Conservation (phyloP, 2,329 filamentous ascomycete genomes). For the Hymenoscyphus linearis region DNA sequence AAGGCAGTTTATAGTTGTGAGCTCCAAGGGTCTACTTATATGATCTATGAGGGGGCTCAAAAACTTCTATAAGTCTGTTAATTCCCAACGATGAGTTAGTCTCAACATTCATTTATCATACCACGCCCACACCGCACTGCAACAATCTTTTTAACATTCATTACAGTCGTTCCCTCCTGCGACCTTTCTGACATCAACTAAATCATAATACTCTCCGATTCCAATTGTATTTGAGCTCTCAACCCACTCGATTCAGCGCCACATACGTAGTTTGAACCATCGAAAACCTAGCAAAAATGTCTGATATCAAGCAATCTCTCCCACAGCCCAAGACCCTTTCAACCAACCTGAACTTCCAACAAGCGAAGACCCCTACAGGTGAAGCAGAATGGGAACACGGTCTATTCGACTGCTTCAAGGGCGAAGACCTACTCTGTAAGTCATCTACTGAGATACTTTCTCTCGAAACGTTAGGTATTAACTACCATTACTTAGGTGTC, state of each 20-base stretch:
- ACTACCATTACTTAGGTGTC: slow-evolving; percentile 16
- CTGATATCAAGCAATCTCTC: slow-evolving; percentile 13
- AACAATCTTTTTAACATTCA: not conserved
- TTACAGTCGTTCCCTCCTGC: not conserved
- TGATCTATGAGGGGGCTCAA: not conserved
- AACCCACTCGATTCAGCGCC: not conserved
- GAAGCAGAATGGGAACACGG: slow-evolving; percentile 18
- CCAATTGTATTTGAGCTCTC: not conserved
- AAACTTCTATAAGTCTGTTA: not conserved
- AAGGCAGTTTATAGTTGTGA: not conserved
- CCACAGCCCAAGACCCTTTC: slow-evolving; percentile 5
- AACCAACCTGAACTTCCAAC: slow-evolving; percentile 1
- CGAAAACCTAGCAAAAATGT: not conserved
- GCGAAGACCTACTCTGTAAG: slow-evolving; percentile 22
- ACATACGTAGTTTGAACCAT: not conserved
- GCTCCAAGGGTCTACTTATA: not conserved
- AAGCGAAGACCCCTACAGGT: slow-evolving; percentile 12
- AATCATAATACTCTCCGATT: not conserved
- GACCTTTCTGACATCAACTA: not conserved
- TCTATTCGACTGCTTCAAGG: slow-evolving; percentile 23
- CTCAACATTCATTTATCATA: not conserved
- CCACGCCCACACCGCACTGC: not conserved
- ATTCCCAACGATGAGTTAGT: not conserved
- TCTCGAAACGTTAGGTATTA: not conserved
- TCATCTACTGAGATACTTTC: not conserved